Conservation (phyloP, 2,329 filamentous ascomycete genomes). For the Scedosporium dehoogii region DNA sequence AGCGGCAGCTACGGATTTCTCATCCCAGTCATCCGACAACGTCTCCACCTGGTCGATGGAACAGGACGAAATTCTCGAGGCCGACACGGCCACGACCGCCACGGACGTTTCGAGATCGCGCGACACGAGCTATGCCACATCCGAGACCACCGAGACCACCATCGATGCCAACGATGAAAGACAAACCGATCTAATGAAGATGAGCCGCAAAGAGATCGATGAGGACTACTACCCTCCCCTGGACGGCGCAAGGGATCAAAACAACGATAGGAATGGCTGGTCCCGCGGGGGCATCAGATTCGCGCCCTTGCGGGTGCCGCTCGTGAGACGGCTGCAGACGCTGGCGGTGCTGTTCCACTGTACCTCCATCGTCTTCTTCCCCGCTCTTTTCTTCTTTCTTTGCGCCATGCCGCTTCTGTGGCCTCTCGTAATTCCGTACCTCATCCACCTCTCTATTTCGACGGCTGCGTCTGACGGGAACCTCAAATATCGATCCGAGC, state of each 20-base stretch:
- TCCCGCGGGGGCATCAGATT: constrained; percentile 58
- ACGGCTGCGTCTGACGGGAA: constrained; percentile 66
- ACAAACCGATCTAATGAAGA: neutral
- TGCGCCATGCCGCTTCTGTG: constrained; percentile 88
- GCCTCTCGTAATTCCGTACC: constrained; percentile 67
- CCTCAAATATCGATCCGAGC: constrained; percentile 63
- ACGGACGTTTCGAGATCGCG: neutral
- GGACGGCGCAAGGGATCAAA: neutral
- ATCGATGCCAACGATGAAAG: neutral
- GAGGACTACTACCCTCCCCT: constrained; percentile 2
- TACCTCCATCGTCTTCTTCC: constrained; percentile 56
- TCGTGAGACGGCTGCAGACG: constrained; percentile 65
- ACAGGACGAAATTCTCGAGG: neutral
- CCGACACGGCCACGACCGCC: neutral
- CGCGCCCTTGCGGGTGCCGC: constrained; percentile 67
- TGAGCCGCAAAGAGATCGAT: neutral
- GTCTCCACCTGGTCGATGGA: neutral
- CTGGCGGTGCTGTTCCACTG: constrained; percentile 68
- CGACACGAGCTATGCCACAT: neutral
- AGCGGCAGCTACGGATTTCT: neutral
- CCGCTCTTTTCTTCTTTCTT: constrained; percentile 80
- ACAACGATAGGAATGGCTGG: constrained; percentile 21
- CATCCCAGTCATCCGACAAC: constrained; percentile 1
- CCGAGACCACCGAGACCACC: neutral
- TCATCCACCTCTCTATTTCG: constrained; percentile 75